Base-by-base conservation (phyloP, 2,329 filamentous ascomycete genomes). In the Thermothelomyces thermophilus region DNA sequence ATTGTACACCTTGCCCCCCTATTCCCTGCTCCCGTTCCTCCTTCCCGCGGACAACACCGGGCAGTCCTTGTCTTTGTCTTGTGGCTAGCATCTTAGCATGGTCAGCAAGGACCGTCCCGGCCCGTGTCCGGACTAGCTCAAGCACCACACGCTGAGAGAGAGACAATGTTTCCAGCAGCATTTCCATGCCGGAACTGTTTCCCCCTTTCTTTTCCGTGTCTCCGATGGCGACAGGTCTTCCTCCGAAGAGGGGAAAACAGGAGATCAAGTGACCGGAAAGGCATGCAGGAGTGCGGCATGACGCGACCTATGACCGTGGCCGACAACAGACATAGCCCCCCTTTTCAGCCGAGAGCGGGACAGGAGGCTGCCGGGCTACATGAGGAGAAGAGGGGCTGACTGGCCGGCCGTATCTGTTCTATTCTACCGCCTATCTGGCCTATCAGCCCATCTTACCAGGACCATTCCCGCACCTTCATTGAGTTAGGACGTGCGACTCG, bases 181-280 rank as follows among this genome's bases (percentile, higher is more conserved):
- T 41, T 24, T 19, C 4, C 2, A 30, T 22, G 5, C n/a, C 28
- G 36, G 35, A 35, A 35, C 22, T 13, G 13, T 7, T 20, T 11
- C 19, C 4, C 5, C 13, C 6, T 40, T 26, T 35, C 34, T 28
- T 30, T 11, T 11, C 2, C 8, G 11, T 33, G 34, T 17, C 20
- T n/a, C 16, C 16, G 11, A 37, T 16, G 26, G 40, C 17, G 33
- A 14, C 3, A 33, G 3, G n/a, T n/a, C 5, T 6, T 8, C 20
- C 10, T 3, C 22, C 11, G 4, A 24, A n/a, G n/a, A n/a, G n/a
- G n/a, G n/a, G 33, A 35, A 11, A 20, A 30, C 19, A 9, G 14
- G 17, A 46, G 37, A 36, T 50, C 48, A 44, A 50, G 42, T 50
- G 48, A 50, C 48, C 24, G 30, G 28, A 9, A 14, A n/a, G 11